Percentiles rank a stretch among this genome's conserved stretches.
These are phyloP conservation scores for Hypoxylon sp. DNA, from an alignment of 2,329 filamentous ascomycete species.

Conservation along the genomic window DNA sequence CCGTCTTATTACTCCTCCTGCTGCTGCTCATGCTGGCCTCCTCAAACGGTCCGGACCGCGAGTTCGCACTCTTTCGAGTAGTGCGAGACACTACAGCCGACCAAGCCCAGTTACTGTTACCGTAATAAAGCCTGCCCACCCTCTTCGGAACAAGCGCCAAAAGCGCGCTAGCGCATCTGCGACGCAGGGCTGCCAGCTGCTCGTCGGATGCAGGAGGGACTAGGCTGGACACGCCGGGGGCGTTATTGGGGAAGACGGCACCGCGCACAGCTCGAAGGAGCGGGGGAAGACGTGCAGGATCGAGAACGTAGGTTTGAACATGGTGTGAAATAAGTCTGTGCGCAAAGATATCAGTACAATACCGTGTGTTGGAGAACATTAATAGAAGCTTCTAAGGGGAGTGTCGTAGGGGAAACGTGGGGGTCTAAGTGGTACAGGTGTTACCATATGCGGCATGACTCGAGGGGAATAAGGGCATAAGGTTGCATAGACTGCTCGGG, in stretches of 20 bases:
- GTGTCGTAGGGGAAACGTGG: slow-evolving; percentile 43
- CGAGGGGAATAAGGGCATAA: slow-evolving; percentile 31
- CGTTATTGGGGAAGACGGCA: slow-evolving; percentile 88
- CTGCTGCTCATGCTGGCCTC: slow-evolving; percentile 28
- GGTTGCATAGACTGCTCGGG: slow-evolving; percentile 35
- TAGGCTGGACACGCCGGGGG: slow-evolving; percentile 72
- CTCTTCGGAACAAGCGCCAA: slow-evolving; percentile 61
- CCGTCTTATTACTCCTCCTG: slow-evolving; percentile 41
- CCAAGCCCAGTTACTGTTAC: slow-evolving; percentile 52
- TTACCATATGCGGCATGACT: slow-evolving; percentile 35
- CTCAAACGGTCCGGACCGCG: slow-evolving; percentile 47
- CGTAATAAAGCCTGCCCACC: slow-evolving; percentile 64
- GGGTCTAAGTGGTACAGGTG: slow-evolving; percentile 42
- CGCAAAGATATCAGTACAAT: slow-evolving; percentile 50
- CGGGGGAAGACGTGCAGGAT: slow-evolving; percentile 72
- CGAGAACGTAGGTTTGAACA: slow-evolving; percentile 68
- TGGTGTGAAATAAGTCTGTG: slow-evolving; percentile 69
- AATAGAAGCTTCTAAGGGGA: slow-evolving; percentile 45
- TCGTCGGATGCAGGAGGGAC: slow-evolving; percentile 70
- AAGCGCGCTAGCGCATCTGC: slow-evolving; percentile 73
- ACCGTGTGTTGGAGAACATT: slow-evolving; percentile 40
- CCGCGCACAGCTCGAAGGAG: slow-evolving; percentile 78
- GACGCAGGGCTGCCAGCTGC: slow-evolving; percentile 71
- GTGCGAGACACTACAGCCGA: slow-evolving; percentile 43
- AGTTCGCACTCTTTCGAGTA: slow-evolving; percentile 39